These are phyloP conservation scores for Onygenales sp. DNA, from an alignment of 2,329 filamentous ascomycete species.

Conservation along the genomic window DNA sequence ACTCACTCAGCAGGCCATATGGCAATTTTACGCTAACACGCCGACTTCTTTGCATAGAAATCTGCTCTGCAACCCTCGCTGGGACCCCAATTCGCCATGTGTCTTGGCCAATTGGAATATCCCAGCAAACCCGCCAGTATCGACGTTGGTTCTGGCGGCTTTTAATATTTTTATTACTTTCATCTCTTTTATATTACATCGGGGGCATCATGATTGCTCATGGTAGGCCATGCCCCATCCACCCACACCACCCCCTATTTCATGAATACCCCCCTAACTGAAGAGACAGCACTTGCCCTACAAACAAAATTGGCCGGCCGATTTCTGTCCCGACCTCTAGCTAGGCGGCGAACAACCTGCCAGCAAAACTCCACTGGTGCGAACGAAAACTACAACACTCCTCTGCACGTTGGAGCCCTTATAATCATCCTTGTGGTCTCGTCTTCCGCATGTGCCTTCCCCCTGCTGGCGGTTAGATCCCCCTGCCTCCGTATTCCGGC, in stretches of 20 bases:
- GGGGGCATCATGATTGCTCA: not conserved
- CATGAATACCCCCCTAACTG: not conserved
- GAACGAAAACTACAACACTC: conserved; percentile 47
- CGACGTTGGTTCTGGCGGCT: not conserved
- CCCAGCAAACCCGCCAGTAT: not conserved
- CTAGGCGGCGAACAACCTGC: conserved; percentile 16
- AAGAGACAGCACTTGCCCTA: not conserved
- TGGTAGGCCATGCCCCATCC: not conserved
- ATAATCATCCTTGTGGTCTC: conserved; percentile 50
- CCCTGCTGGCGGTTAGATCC: conserved; percentile 52
- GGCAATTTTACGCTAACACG: not conserved
- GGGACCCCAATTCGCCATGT: not conserved
- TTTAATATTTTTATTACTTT: not conserved
- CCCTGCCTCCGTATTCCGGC: conserved; percentile 50
- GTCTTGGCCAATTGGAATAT: not conserved
- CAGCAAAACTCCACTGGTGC: conserved; percentile 14
- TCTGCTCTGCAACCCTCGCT: not conserved
- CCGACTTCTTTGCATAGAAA: not conserved
- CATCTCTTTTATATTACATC: not conserved
- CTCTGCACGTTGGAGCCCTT: conserved; percentile 55
- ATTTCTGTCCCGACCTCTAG: not conserved
- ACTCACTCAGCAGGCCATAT: not conserved
- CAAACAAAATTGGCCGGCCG: not conserved
- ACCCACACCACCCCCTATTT: not conserved
- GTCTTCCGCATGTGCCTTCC: conserved; percentile 54